Base-by-base conservation (phyloP, 169 alveolate species). In the Eimeria falciformis region DNA sequence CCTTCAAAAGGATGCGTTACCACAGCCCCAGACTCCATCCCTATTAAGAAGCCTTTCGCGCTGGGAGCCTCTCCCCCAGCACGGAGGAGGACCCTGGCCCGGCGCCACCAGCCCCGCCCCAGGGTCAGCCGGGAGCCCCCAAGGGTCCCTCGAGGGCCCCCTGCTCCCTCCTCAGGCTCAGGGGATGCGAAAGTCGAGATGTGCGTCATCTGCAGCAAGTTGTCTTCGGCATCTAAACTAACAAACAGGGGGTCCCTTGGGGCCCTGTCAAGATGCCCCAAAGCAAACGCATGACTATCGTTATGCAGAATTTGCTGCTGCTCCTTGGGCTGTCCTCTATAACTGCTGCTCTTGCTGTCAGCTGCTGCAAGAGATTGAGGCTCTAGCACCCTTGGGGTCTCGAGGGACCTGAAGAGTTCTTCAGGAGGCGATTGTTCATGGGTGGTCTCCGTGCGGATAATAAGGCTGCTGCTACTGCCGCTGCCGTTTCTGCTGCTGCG, bases 161-260 rank as follows among this genome's bases (percentile, higher is more conserved):
- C 50, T 6, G 56, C 58, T 5, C 11, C 56, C 33, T 43, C 56
- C 45, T 29, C 83, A 5, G 47, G 23, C 5, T 37, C 83, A 17
- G 29, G 58, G 4, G 83, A 3, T 5, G 56, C 83, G 2, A 71
- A 71, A 12, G 83, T 7, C 14, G 58, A 71, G 6, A 71, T 71
- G 83, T 71, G 83, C 27, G 83, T 71, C 83, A 71, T 71, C n/a
- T 71, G 83, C 83, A 71, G 83, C 83, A 71, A 43, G 29, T 43
- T 27, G 56, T 71, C 83, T 18, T 71, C 56, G 0, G 83, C 53
- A 5, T 71, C 83, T 7, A 71, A 3, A 5, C 18, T 37, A 29
- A 71, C 56, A 5, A 71, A 53, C 53, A 71, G 83, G 83, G 83
- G 83, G 56, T 25, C 23, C 53, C 53, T 56, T 12, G 58, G 40